Evolutionary conservation across 176 grass and related monocot species (phyloP).

Genomic region (Oryza rufipogon): DNA sequence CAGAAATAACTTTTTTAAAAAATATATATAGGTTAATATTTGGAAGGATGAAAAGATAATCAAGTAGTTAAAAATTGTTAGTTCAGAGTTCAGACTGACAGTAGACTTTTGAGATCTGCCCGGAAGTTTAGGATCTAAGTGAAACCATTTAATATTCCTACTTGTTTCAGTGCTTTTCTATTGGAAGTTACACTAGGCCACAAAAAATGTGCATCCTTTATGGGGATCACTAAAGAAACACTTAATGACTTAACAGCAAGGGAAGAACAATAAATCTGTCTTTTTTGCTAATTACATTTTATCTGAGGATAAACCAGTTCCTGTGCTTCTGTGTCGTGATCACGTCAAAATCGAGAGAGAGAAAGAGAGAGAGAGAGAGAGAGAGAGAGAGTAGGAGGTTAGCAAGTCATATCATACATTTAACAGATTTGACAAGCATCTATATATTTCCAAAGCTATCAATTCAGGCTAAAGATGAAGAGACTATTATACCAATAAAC

Average conservation of each 20-base stretch:
- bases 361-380: background rate
- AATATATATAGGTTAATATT: background rate
- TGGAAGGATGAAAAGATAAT: background rate
- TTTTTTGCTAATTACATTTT: constrained; percentile 4
- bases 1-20: background rate
- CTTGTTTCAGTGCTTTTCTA: constrained; percentile 22
- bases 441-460: constrained; percentile 7
- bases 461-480: constrained; percentile 24
- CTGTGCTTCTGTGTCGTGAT: background rate
- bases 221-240: constrained; percentile 5
- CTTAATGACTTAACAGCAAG: background rate
- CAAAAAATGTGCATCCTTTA: background rate
- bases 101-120: background rate
- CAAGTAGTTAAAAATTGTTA: background rate
- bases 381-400: background rate
- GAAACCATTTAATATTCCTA: constrained; percentile 4
- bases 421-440: background rate
- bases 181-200: constrained; percentile 19
- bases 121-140: constrained; percentile 8
- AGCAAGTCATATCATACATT: background rate
- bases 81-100: background rate
- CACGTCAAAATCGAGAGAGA: background rate
- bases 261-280: background rate
- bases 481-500: constrained; percentile 1
- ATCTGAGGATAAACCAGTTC: background rate